A percentile compares a stretch with the other conserved stretches of the same genome.
Evolutionary conservation across 2,329 filamentous ascomycete genomes (phyloP).

Genomic region (Xylariaceae sp.): DNA sequence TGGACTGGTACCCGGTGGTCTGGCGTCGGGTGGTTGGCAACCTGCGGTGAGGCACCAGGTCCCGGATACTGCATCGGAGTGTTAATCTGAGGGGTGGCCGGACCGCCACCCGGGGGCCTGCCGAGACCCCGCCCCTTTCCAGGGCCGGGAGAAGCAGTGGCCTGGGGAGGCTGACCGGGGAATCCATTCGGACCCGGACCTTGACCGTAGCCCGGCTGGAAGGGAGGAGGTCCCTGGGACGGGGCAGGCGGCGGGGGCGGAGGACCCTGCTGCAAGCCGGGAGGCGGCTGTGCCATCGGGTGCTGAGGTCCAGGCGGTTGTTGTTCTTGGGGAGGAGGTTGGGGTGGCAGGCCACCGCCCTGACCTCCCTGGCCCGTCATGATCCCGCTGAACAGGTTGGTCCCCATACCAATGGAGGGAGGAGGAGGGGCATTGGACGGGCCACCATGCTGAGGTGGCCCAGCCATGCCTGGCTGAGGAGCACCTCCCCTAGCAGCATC

Average conservation of each 20-base stretch:
- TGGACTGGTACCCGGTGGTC: slow-evolving; percentile 50
- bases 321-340: slow-evolving; percentile 55
- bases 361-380: slow-evolving; percentile 84
- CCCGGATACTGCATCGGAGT: slow-evolving; percentile 81
- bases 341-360: slow-evolving; percentile 75
- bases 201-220: slow-evolving; percentile 60
- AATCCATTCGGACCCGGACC: slow-evolving; percentile 61
- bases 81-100: slow-evolving; percentile 87
- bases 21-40: slow-evolving; percentile 71
- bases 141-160: slow-evolving; percentile 79
- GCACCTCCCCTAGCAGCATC: slow-evolving; percentile 62
- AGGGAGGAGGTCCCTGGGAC: slow-evolving; percentile 62
- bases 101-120: slow-evolving; percentile 57
- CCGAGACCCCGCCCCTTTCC: slow-evolving; percentile 57
- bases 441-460: slow-evolving; percentile 66
- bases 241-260: slow-evolving; percentile 52
- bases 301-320: slow-evolving; percentile 42
- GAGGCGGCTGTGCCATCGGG: slow-evolving; percentile 70
- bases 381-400: slow-evolving; percentile 89
- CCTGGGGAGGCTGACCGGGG: slow-evolving; percentile 72
- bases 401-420: slow-evolving; percentile 84
- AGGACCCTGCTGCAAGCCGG: slow-evolving; percentile 51
- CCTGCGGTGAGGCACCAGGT: slow-evolving; percentile 74
- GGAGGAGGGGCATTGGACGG: slow-evolving; percentile 65
- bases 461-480: slow-evolving; percentile 52